phyloP scores from a whole-genome alignment of 1,139 yeast species.

The Nakaseomyces kungkrabaensis region DNA sequence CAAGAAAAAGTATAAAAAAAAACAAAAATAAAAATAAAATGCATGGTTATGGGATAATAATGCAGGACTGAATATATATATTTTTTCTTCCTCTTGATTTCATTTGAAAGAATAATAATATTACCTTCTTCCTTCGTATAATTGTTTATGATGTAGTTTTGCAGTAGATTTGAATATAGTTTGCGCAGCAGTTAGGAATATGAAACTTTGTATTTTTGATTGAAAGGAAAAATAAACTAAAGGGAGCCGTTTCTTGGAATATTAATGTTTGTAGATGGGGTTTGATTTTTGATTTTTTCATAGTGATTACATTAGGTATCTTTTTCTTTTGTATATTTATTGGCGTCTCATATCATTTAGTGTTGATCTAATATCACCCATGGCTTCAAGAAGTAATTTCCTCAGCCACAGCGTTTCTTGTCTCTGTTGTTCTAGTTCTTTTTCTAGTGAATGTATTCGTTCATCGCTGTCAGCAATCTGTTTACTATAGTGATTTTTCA shows the following conservation, averaged over 20 bases:
- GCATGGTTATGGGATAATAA: not conserved
- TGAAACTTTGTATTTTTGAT: not conserved
- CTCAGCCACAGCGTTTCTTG: constrained; percentile 28
- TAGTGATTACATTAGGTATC: no score
- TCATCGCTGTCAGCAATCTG: constrained; percentile 25
- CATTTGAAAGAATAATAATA: no score
- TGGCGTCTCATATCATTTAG: constrained; percentile 18
- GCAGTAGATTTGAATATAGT: no score
- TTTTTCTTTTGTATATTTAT: not conserved
- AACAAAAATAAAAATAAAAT: no score
- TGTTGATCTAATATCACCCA: constrained; percentile 27
- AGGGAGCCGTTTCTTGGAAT: no score
- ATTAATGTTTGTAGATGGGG: no score
- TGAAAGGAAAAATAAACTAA: no score
- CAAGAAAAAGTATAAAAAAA: no score
- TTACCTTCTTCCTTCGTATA: no score
- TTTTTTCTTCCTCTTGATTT: no score
- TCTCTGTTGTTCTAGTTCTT: constrained; percentile 25
- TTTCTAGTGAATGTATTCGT: constrained; percentile 22
- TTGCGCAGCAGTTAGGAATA: not conserved
- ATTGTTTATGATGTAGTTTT: no score
- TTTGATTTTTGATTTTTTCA: no score
- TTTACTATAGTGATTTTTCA: constrained; percentile 19
- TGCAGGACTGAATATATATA: not conserved
- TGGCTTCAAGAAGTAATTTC: constrained; percentile 28